These are phyloP conservation scores for Dichotomopilus funicola DNA, from an alignment of 2,329 filamentous ascomycete species.

Conservation along the genomic window DNA sequence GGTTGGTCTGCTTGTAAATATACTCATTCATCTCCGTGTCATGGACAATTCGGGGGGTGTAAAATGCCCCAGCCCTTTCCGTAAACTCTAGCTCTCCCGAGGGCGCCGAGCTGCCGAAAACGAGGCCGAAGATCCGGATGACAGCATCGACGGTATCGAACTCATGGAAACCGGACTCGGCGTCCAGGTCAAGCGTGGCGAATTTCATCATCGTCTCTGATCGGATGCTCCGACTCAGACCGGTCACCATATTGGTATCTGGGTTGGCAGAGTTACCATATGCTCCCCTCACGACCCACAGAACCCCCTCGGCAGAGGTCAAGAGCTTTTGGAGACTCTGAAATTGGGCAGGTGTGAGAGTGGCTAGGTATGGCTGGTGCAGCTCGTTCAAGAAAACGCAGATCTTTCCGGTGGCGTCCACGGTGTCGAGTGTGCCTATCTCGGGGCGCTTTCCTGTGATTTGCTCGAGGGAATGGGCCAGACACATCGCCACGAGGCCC, in stretches of 20 bases:
- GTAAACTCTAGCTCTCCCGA: constrained; percentile 39
- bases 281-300: constrained; percentile 37
- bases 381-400: constrained; percentile 41
- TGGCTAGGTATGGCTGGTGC: constrained; percentile 37
- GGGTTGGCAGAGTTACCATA: constrained; percentile 33
- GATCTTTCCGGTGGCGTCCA: constrained; percentile 31
- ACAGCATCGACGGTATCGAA: constrained; percentile 23
- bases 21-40: constrained; percentile 37
- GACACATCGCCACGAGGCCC: constrained; percentile 28
- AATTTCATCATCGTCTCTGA: constrained; percentile 41
- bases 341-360: constrained; percentile 35
- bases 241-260: constrained; percentile 39
- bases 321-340: constrained; percentile 32
- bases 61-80: constrained; percentile 33
- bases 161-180: constrained; percentile 21
- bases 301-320: constrained; percentile 30
- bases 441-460: constrained; percentile 30
- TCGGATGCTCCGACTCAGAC: constrained; percentile 40
- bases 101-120: constrained; percentile 29
- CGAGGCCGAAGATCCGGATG: constrained; percentile 31
- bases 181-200: constrained; percentile 41
- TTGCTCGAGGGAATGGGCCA: constrained; percentile 29
- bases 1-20: constrained; percentile 38
- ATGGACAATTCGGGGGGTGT: constrained; percentile 35
- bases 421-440: constrained; percentile 27